These are phyloP conservation scores for Phlebiopsis flavidoalba DNA, from an alignment of 768 basidiomycete species.

Conservation along the genomic window DNA sequence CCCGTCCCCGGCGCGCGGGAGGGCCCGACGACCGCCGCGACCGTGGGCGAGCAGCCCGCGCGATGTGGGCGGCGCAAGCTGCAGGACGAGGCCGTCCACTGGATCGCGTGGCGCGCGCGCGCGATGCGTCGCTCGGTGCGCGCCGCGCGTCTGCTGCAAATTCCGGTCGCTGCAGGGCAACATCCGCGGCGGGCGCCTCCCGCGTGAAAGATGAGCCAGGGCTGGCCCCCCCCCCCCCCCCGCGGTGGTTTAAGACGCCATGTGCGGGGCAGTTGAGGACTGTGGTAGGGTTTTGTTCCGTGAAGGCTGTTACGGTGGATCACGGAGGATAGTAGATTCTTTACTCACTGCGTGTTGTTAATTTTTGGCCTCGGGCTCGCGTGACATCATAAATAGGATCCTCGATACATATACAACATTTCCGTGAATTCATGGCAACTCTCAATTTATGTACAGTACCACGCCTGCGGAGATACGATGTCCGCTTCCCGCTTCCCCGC, in stretches of 20 bases:
- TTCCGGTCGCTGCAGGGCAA: slow-evolving; percentile 33
- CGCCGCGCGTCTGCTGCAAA: slow-evolving; percentile 32
- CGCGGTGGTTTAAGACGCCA: slow-evolving; percentile 24
- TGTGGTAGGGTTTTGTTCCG: background rate
- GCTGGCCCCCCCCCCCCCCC: too few species aligned
- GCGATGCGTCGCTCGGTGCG: slow-evolving; percentile 29
- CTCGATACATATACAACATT: background rate
- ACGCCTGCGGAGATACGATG: background rate
- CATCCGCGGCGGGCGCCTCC: slow-evolving; percentile 31
- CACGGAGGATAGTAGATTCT: too few species aligned
- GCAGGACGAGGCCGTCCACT: slow-evolving; percentile 19
- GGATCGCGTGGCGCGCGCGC: slow-evolving; percentile 27
- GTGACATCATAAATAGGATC: too few species aligned
- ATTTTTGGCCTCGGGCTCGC: too few species aligned
- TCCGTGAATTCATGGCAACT: background rate
- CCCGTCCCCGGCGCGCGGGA: slow-evolving; percentile 16
- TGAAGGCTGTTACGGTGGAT: too few species aligned
- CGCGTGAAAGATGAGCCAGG: slow-evolving; percentile 22
- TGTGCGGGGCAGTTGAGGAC: slow-evolving; percentile 1
- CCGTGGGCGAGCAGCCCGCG: slow-evolving; percentile 28
- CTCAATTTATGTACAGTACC: background rate
- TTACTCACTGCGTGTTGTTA: too few species aligned
- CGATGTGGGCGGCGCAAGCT: slow-evolving; percentile 13
- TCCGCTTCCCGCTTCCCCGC: background rate
- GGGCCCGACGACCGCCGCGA: slow-evolving; percentile 25